Conservation (phyloP, 352 stramenopile genomes). For the Phytopythium cucurbitacearum region DNA sequence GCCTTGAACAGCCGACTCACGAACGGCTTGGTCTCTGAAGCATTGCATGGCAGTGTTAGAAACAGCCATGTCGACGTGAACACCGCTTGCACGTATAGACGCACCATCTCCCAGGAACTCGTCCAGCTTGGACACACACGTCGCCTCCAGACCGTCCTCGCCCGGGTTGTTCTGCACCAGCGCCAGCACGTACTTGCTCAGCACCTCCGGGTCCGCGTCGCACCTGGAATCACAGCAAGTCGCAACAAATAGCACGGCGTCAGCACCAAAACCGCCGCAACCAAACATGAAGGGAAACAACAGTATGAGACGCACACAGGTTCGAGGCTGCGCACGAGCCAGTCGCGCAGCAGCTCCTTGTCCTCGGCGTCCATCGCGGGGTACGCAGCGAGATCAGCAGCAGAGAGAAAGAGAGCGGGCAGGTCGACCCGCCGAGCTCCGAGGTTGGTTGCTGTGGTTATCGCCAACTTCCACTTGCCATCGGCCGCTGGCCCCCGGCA, state of each 20-base stretch:
- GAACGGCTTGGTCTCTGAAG: constrained; percentile 66
- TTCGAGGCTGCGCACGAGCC: constrained; percentile 81
- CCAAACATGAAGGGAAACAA: constrained; percentile 1
- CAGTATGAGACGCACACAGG: constrained; percentile 53
- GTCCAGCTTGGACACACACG: constrained; percentile 71
- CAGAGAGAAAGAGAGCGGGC: too few relatives aligned
- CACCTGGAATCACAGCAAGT: constrained; percentile 33
- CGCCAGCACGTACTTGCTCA: constrained; percentile 86
- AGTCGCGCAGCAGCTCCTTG: constrained; percentile 82
- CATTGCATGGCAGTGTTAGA: not conserved
- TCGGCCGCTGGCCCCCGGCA: not conserved
- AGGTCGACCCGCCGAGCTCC: too few relatives aligned
- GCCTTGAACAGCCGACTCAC: constrained; percentile 69
- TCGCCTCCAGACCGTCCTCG: constrained; percentile 64
- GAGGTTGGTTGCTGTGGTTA: too few relatives aligned
- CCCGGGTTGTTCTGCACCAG: constrained; percentile 80
- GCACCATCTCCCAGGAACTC: constrained; percentile 84
- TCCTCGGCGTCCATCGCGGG: constrained; percentile 66
- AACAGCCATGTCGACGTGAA: not conserved
- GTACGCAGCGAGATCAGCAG: not conserved
- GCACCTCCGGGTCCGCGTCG: constrained; percentile 79
- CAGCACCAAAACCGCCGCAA: too few relatives aligned
- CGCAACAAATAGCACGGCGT: too few relatives aligned
- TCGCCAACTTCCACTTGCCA: not conserved
- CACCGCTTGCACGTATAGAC: constrained; percentile 8